Evolutionary conservation across 257 asterid species (phyloP), one percentile per base, ranked within the genome.

Genomic region (Phtheirospermum japonicum): DNA sequence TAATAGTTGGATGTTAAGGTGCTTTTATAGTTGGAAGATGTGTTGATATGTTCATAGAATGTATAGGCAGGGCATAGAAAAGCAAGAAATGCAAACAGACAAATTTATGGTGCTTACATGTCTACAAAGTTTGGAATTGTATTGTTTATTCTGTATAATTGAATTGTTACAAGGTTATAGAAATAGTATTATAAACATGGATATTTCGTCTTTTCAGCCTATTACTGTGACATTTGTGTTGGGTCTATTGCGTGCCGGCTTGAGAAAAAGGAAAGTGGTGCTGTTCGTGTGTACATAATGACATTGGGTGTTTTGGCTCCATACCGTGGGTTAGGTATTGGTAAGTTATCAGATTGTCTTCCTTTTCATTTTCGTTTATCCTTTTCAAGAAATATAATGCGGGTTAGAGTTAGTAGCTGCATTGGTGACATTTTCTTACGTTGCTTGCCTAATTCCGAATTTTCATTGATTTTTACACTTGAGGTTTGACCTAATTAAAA

Each of bases 181-280:
- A 18, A 14, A n/a, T n/a, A 23, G 28, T 23, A 1, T 23, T 23
- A 23, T 23, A 1, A 69, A 50, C 60, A 49, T 42, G 6, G 18
- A 19, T 20, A 16, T 67, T 37, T 67, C 54, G 42, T 57, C 32
- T 65, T 48, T 61, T 65, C 95, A 91, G 98, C 98, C 64, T 91
- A 91, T 69, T 88, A 82, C 72, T 82, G 90, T 69, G 98, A 91
- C 78, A 86, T 88, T 32, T 91, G 96, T 76, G 96, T 88, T 51
- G 98, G 98, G 59, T 82, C 95, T 14, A 85, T 91, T 63, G 98
- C 98, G 58, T 91, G 96, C 69, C 94, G 95, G 65, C 90, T 81
- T 73, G 96, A 91, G 90, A 91, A 88, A 85, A 88, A 86, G 77
- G 98, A 91, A 64, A 83, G 70, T 50, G 96, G 93, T 43, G 85